Conservation (phyloP, 345 rosid genomes). For the Rhodomyrtus tomentosa region DNA sequence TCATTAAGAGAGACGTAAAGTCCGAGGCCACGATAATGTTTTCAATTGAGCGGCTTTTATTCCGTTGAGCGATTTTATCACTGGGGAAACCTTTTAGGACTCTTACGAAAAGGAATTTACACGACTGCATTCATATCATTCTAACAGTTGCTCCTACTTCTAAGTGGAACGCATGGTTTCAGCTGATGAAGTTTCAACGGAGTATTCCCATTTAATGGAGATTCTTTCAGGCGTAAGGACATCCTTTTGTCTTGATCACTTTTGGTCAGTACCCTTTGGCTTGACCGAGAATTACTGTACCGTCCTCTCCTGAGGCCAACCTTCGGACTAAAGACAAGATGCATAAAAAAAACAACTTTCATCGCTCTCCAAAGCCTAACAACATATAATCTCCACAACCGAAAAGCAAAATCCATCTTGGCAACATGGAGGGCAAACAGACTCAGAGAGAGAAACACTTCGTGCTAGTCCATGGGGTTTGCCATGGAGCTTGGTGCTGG, state of each 20-base stretch:
- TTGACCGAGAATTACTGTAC: neutral
- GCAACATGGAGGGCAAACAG: neutral
- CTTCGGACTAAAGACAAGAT: neutral
- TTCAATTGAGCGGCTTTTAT: neutral
- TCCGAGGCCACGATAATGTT: neutral
- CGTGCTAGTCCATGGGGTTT: conserved; percentile 13
- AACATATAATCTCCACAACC: neutral
- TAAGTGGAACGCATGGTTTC: neutral
- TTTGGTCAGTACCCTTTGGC: neutral
- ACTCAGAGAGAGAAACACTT: neutral
- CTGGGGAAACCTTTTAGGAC: neutral
- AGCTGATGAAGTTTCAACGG: neutral
- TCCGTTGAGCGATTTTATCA: neutral
- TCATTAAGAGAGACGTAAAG: neutral
- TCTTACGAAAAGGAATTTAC: neutral
- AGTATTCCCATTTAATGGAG: neutral
- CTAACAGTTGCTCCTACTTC: neutral
- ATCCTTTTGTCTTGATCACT: neutral
- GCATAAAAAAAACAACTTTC: neutral
- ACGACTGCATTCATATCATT: neutral
- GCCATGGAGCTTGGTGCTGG: conserved; percentile 32
- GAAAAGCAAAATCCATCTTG: neutral
- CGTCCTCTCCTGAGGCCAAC: neutral
- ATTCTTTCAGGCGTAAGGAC: neutral
- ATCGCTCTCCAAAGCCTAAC: neutral